phyloP scores from a whole-genome alignment of 1,139 yeast species.

The Candida neerlandica region DNA sequence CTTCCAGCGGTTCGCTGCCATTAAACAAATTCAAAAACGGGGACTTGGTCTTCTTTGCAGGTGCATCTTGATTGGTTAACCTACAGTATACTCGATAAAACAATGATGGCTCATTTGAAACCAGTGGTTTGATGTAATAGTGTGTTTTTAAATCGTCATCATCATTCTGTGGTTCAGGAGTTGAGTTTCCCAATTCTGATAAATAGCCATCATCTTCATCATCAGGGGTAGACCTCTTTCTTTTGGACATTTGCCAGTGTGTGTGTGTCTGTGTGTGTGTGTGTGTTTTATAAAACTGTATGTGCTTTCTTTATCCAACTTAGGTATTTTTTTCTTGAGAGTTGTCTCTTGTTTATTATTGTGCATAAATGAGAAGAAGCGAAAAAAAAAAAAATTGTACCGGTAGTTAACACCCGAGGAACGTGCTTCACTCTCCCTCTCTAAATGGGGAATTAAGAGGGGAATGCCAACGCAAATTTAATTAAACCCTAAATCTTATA shows the following conservation, averaged over 20 bases:
- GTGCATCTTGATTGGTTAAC: slow-evolving; percentile 9
- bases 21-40: slow-evolving; percentile 42
- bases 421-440: too few species aligned
- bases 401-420: too few species aligned
- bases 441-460: too few species aligned
- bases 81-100: slow-evolving; percentile 6
- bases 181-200: not conserved
- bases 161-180: slow-evolving; percentile 3
- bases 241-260: not conserved
- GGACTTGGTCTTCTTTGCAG: slow-evolving; percentile 10
- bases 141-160: slow-evolving; percentile 11
- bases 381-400: too few species aligned
- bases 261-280: too few species aligned
- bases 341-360: too few species aligned
- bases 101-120: slow-evolving; percentile 1
- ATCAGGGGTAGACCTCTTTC: slow-evolving; percentile 2
- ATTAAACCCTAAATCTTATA: too few species aligned
- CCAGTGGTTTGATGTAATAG: slow-evolving; percentile 15
- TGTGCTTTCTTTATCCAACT: too few species aligned
- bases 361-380: too few species aligned
- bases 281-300: too few species aligned
- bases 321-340: too few species aligned
- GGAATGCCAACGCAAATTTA: too few species aligned
- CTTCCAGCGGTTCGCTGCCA: slow-evolving; percentile 42
- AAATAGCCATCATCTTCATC: not conserved